Conservation (phyloP, 805 yeast species). For the Lipomyces sp. region DNA sequence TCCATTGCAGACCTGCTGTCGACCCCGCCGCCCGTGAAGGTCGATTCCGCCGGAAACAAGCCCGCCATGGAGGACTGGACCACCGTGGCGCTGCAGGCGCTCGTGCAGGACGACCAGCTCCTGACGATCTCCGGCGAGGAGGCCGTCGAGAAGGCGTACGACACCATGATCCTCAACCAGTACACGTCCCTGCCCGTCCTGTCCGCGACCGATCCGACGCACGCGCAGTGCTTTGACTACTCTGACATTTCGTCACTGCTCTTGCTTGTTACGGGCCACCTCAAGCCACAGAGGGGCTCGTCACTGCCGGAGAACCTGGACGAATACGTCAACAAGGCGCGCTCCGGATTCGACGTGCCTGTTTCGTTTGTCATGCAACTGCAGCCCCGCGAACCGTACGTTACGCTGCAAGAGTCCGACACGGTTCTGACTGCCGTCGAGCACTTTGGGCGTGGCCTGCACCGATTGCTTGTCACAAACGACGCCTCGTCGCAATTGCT, state of each 20-base stretch:
- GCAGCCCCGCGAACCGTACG: constrained; percentile 84
- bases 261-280: constrained; percentile 75
- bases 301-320: constrained; percentile 34
- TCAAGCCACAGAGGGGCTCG: constrained; percentile 36
- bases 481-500: constrained; percentile 50
- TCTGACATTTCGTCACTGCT: constrained; percentile 85
- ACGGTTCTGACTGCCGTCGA: constrained; percentile 73
- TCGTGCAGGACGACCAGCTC: constrained; percentile 75
- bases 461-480: constrained; percentile 76
- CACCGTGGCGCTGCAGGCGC: constrained; percentile 63
- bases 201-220: constrained; percentile 48
- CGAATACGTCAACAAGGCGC: constrained; percentile 57
- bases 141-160: constrained; percentile 86
- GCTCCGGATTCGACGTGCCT: constrained; percentile 84
- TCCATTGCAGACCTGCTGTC: constrained; percentile 36
- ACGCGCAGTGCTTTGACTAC: constrained; percentile 86
- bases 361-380: constrained; percentile 82
- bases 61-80: constrained; percentile 57
- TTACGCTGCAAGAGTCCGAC: constrained; percentile 61
- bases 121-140: constrained; percentile 61
- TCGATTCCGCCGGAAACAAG: constrained; percentile 2
- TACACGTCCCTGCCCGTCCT: constrained; percentile 82
- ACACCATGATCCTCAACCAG: constrained; percentile 64
- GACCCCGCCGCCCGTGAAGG: constrained; percentile 35
- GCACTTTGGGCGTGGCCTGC: constrained; percentile 91